These are phyloP conservation scores for Phytophthora europaea DNA, from an alignment of 352 stramenopile species.

Conservation along the genomic window DNA sequence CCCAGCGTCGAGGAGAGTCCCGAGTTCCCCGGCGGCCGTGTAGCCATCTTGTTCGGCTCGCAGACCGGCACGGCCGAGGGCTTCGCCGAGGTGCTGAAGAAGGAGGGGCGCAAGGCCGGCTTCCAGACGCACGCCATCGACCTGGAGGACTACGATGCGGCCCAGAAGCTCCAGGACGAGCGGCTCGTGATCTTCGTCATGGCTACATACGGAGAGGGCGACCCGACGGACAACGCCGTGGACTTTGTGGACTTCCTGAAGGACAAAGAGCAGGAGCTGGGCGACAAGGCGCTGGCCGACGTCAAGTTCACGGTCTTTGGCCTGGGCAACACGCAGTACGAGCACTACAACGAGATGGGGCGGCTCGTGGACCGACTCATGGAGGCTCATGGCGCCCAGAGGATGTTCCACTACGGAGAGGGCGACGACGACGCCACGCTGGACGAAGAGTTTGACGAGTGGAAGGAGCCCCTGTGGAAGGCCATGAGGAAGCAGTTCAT, in stretches of 20 bases:
- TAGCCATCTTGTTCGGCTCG: constrained; percentile 97
- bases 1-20: constrained; percentile 38
- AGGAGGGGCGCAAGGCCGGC: constrained; percentile 89
- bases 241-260: constrained; percentile 95
- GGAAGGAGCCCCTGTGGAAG: constrained; percentile 96
- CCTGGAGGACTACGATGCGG: constrained; percentile 95
- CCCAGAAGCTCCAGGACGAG: constrained; percentile 53
- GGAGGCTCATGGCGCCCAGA: constrained; percentile 81
- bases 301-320: constrained; percentile 97
- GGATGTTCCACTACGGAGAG: constrained; percentile 93
- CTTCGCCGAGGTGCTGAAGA: constrained; percentile 95
- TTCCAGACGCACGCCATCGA: constrained; percentile 92
- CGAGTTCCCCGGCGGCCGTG: constrained; percentile 65
- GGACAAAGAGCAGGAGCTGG: constrained; percentile 50
- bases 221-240: constrained; percentile 98
- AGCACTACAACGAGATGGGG: constrained; percentile 98
- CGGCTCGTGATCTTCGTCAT: constrained; percentile 95
- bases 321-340: constrained; percentile 98
- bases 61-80: constrained; percentile 98
- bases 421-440: constrained; percentile 97
- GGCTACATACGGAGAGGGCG: constrained; percentile 98
- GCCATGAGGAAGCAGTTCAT: constrained; percentile 73
- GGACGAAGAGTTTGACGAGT: constrained; percentile 94
- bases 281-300: constrained; percentile 46
- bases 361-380: constrained; percentile 93